Base-by-base conservation (phyloP, 148 eudicot species). In the Rhododendron vialii region DNA sequence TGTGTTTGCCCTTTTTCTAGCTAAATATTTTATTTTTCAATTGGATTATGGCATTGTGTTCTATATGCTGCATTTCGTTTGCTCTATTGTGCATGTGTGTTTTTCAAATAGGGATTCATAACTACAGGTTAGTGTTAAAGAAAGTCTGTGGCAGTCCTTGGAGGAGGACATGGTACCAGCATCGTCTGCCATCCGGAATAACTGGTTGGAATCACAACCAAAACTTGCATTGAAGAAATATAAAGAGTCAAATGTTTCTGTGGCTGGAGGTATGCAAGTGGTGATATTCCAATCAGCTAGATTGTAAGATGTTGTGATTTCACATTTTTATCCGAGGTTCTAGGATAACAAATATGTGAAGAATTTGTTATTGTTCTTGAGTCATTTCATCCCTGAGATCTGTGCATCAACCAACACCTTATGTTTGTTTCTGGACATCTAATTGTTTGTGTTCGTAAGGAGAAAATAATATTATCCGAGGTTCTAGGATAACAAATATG, bases 111-210 rank as follows among this genome's bases (percentile, higher is more conserved):
- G 38, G 75, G 17, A 11, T 69, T 69, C 36, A 12, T 28, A 87
- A 82, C 74, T 84, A 26, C 90, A 97, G 99, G 92, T 88, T 84
- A 88, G 88, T 77, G 92, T 93, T 48, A 91, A 79, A 88, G 99
- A 97, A 88, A 93, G 92, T 87, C 41, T 91, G 48, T 97, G 99
- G 99, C 91, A 57, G 85, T 88, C 98, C 84, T 87, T 97, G 89
- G 99, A 97, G 89, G 99, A 93, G 89, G 96, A 95, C 69, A 91
- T 97, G 90, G 82, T 93, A 86, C 98, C 99, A 83, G 90, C 98
- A 30, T 65, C 88, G 50, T 86, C 95, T 69, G 85, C 83, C 85
- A 83, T 88, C 86, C 95, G 91, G 91, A 86, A 92, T 87, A 97
- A 94, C 86, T 97, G 99, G 99, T 91, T 97, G 92, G 98, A 97